A percentile compares a stretch with the other conserved stretches of the same genome.
These are phyloP conservation scores for Eucalyptus cloeziana DNA, from an alignment of 345 rosid species.

Conservation along the genomic window DNA sequence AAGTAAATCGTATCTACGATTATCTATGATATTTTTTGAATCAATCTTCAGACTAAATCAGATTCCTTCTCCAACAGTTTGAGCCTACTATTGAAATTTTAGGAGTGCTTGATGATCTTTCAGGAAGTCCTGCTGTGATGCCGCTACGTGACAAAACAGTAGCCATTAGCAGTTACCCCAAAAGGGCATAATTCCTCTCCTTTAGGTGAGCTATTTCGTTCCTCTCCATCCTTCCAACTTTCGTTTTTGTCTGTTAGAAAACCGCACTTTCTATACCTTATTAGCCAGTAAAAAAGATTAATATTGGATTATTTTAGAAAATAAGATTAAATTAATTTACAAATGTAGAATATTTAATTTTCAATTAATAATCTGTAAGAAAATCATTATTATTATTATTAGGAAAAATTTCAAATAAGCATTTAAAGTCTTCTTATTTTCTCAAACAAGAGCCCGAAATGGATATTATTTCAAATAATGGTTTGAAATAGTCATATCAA, in stretches of 20 bases:
- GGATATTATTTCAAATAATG: too few relatives aligned
- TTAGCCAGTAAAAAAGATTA: neutral
- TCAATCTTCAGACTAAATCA: too few relatives aligned
- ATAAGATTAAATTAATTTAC: neutral
- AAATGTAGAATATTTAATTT: neutral
- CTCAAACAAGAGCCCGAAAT: fast-evolving
- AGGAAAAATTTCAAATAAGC: too few relatives aligned
- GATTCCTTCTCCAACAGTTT: too few relatives aligned
- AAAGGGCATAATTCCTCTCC: too few relatives aligned
- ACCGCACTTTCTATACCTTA: neutral
- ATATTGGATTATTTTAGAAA: neutral
- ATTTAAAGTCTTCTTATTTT: too few relatives aligned
- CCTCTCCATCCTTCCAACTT: neutral
- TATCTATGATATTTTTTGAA: too few relatives aligned
- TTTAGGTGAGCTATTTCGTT: neutral
- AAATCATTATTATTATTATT: too few relatives aligned
- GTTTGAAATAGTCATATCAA: fast-evolving
- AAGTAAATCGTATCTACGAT: too few relatives aligned
- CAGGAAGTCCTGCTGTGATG: too few relatives aligned
- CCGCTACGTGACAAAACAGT: too few relatives aligned
- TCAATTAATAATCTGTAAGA: neutral
- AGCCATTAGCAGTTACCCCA: too few relatives aligned
- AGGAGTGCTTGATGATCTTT: neutral
- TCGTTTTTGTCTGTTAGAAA: neutral
- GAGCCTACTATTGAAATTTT: neutral